Percentiles rank a stretch among this genome's conserved stretches.
These are phyloP conservation scores for Gregarina niphandrodes DNA, from an alignment of 169 alveolate species.

Conservation along the genomic window DNA sequence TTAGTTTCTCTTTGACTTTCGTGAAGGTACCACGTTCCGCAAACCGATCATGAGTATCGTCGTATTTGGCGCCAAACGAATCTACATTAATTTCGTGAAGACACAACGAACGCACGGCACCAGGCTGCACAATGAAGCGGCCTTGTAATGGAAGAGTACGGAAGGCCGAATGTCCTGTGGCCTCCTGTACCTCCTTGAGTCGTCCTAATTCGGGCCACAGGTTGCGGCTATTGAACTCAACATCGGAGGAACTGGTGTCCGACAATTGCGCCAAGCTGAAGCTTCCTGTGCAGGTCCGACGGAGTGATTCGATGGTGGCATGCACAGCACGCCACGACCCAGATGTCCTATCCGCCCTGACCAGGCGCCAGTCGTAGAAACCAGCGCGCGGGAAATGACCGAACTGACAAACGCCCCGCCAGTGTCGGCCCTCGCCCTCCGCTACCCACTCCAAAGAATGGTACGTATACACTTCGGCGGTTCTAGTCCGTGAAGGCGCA, in stretches of 20 bases:
- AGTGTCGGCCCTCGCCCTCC: conserved; percentile 9
- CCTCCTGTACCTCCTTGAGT: too few relatives aligned
- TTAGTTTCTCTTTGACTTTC: conserved; percentile 29
- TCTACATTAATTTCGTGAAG: conserved; percentile 60
- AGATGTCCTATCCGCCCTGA: conserved; percentile 26
- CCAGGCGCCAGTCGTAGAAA: conserved; percentile 61
- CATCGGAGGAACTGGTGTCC: too few relatives aligned
- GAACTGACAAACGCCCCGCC: conserved; percentile 23
- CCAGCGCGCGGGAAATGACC: conserved; percentile 59
- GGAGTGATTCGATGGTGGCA: too few relatives aligned
- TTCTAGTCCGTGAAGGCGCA: conserved; percentile 7
- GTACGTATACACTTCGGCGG: conserved; percentile 2
- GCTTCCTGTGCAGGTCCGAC: too few relatives aligned
- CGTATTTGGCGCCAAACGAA: conserved; percentile 39
- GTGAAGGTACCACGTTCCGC: conserved; percentile 42
- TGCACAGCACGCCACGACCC: too few relatives aligned
- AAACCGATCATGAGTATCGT: conserved; percentile 18
- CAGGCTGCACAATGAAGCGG: conserved; percentile 48
- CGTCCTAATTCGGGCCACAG: too few relatives aligned
- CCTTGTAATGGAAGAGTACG: conserved; percentile 43
- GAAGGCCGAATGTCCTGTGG: too few relatives aligned
- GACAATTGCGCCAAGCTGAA: too few relatives aligned
- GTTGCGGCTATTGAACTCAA: too few relatives aligned
- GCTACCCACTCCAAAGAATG: conserved; percentile 6
- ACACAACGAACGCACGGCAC: conserved; percentile 26